Conservation (phyloP, 106 monocot species). For the Dendrobium chrysotoxum region DNA sequence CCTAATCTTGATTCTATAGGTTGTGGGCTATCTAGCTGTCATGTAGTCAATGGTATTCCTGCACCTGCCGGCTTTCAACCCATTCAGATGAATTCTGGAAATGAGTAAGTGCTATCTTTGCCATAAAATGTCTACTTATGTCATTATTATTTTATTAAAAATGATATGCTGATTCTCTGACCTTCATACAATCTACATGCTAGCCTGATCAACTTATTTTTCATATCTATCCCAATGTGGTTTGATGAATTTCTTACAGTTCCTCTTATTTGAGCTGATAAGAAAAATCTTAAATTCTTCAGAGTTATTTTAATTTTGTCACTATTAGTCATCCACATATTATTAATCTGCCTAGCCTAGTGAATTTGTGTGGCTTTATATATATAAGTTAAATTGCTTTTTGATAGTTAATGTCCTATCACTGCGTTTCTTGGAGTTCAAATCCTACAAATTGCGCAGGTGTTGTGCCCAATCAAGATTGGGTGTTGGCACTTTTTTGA, state of each 20-base stretch:
- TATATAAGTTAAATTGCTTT: no score
- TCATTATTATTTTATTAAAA: neutral
- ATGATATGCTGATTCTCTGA: neutral
- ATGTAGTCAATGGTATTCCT: constrained; percentile 89
- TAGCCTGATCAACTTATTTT: neutral
- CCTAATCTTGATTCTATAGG: constrained; percentile 64
- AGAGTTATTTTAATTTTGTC: neutral
- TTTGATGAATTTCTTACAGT: no score
- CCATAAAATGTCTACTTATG: neutral
- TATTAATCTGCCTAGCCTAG: no score
- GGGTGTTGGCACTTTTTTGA: no score
- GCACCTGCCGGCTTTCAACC: constrained; percentile 57
- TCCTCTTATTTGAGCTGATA: neutral
- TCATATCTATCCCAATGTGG: no score
- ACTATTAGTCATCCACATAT: neutral
- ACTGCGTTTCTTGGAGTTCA: no score
- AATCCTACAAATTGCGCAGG: no score
- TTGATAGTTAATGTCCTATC: no score
- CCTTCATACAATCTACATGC: neutral
- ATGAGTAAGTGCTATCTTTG: constrained; percentile 43
- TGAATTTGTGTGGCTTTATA: no score
- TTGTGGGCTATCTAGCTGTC: constrained; percentile 53
- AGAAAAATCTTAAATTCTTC: neutral
- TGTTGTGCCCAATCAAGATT: no score
- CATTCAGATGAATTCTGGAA: constrained; percentile 54